Percentiles rank a stretch among this genome's conserved stretches.
These are phyloP conservation scores for Fusarium pseudocircinatum DNA, from an alignment of 2,329 filamentous ascomycete species.

Conservation along the genomic window DNA sequence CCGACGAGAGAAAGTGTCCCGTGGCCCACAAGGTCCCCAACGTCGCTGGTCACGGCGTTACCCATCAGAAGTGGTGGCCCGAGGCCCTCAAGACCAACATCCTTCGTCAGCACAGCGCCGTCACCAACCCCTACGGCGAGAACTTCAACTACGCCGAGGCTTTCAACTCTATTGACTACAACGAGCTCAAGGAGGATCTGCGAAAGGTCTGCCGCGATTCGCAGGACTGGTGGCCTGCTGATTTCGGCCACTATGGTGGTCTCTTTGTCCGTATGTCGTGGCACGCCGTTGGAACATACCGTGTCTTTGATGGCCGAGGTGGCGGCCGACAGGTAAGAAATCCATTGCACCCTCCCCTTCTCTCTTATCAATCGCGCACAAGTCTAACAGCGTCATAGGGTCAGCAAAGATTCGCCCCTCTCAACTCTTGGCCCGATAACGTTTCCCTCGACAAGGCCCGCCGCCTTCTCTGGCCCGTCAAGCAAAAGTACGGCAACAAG, in stretches of 20 bases:
- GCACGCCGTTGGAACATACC: constrained; percentile 83
- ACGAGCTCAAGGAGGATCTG: constrained; percentile 78
- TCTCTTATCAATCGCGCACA: background rate
- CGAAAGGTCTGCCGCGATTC: constrained; percentile 75
- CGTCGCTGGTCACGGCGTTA: constrained; percentile 28
- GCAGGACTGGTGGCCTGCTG: constrained; percentile 83
- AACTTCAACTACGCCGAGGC: constrained; percentile 27
- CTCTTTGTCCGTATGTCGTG: constrained; percentile 84
- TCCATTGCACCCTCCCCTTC: background rate
- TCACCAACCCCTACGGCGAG: constrained; percentile 30
- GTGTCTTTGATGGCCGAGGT: constrained; percentile 77
- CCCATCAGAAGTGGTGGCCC: constrained; percentile 29
- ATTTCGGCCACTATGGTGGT: constrained; percentile 84
- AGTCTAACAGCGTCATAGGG: constrained; percentile 50
- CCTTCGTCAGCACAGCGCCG: constrained; percentile 22
- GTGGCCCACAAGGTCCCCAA: constrained; percentile 25
- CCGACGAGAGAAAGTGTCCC: constrained; percentile 29
- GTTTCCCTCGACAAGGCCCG: constrained; percentile 82
- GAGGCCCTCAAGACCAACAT: constrained; percentile 35
- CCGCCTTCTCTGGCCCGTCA: constrained; percentile 80
- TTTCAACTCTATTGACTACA: constrained; percentile 37
- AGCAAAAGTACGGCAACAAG: constrained; percentile 86
- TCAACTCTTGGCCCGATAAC: constrained; percentile 85
- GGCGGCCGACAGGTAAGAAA: constrained; percentile 67
- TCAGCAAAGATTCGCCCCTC: constrained; percentile 83